A percentile compares a stretch with the other conserved stretches of the same genome.
These are phyloP conservation scores for Hysterangium stoloniferum DNA, from an alignment of 768 basidiomycete species.

Conservation along the genomic window DNA sequence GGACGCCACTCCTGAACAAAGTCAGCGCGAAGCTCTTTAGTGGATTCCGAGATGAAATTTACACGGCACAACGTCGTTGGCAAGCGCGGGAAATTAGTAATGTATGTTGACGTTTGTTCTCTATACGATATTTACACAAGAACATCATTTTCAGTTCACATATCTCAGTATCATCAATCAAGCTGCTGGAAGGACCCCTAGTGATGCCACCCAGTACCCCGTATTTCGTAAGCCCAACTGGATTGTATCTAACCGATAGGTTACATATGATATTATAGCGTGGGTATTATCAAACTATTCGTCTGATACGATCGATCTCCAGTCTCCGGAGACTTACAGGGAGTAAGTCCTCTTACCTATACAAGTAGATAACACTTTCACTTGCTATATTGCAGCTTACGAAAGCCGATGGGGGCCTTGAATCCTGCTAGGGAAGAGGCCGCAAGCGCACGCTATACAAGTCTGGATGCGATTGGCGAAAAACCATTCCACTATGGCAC, in stretches of 20 bases:
- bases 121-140: background rate
- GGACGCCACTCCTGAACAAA: conserved; percentile 48
- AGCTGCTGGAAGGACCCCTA: conserved; percentile 88
- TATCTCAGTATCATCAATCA: conserved; percentile 88
- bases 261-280: conserved; percentile 36
- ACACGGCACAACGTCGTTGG: conserved; percentile 75
- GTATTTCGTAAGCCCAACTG: conserved; percentile 58
- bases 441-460: conserved; percentile 66
- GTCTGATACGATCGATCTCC: conserved; percentile 60
- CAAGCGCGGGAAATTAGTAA: conserved; percentile 88
- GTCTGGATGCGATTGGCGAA: conserved; percentile 73
- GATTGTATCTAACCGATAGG: background rate
- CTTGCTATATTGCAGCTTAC: conserved; percentile 42
- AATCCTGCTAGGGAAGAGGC: conserved; percentile 67
- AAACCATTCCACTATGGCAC: conserved; percentile 91
- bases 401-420: conserved; percentile 86
- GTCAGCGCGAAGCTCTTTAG: conserved; percentile 44
- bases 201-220: conserved; percentile 92
- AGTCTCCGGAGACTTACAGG: conserved; percentile 52
- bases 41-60: conserved; percentile 55
- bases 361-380: background rate
- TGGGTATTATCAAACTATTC: conserved; percentile 88
- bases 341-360: conserved; percentile 45
- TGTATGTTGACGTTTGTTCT: conserved; percentile 34
- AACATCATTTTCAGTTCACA: conserved; percentile 53